These are phyloP conservation scores for Phytophthora europaea DNA, from an alignment of 352 stramenopile species.

Conservation along the genomic window DNA sequence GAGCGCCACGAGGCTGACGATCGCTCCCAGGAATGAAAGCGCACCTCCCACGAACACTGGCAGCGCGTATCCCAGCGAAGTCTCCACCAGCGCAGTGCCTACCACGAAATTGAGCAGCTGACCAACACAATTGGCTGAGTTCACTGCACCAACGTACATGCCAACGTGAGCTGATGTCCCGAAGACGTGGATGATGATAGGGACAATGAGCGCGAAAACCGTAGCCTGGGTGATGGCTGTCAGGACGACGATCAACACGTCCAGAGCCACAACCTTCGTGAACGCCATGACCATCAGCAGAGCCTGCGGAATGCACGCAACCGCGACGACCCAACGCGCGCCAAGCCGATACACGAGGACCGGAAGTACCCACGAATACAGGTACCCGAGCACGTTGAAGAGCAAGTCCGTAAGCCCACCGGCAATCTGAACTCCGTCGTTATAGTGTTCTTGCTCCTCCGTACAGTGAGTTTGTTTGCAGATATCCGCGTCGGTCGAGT, in stretches of 20 bases:
- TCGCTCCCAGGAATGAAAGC: slow-evolving; percentile 68
- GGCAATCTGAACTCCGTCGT: slow-evolving; percentile 64
- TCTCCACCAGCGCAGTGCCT: slow-evolving; percentile 67
- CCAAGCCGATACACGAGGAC: slow-evolving; percentile 56
- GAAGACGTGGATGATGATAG: slow-evolving; percentile 74
- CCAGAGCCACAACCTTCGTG: slow-evolving; percentile 46
- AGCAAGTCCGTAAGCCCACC: slow-evolving; percentile 57
- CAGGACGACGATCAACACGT: slow-evolving; percentile 59
- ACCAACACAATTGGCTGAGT: slow-evolving; percentile 78
- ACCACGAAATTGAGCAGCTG: slow-evolving; percentile 82
- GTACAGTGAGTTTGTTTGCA: slow-evolving; percentile 46
- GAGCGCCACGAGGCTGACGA: slow-evolving; percentile 71
- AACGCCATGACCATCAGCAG: slow-evolving; percentile 69
- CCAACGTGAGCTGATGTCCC: slow-evolving; percentile 62
- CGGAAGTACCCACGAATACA: slow-evolving; percentile 62
- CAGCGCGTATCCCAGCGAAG: slow-evolving; percentile 66
- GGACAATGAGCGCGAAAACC: slow-evolving; percentile 77
- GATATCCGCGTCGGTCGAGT: slow-evolving; percentile 53
- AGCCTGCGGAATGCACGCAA: slow-evolving; percentile 55
- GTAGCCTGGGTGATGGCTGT: slow-evolving; percentile 65
- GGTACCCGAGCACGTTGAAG: slow-evolving; percentile 63
- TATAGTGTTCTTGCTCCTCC: slow-evolving; percentile 50
- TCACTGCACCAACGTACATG: slow-evolving; percentile 80
- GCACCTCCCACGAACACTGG: slow-evolving; percentile 75
- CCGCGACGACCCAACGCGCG: slow-evolving; percentile 50